Conservation (phyloP, 768 basidiomycete species). For the Lactifluus subvellereus region DNA sequence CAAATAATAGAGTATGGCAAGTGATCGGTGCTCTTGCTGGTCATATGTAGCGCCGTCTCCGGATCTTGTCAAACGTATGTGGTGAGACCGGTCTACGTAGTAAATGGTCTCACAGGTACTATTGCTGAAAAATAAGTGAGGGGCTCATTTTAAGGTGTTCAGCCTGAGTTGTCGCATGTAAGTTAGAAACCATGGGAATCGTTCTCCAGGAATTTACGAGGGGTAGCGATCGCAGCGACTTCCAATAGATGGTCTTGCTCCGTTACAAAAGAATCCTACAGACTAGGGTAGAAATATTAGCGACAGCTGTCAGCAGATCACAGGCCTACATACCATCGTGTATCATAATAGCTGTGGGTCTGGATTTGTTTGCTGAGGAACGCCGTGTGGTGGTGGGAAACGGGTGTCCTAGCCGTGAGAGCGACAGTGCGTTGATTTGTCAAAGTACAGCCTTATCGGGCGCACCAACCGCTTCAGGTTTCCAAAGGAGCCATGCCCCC, state of each 20-base stretch:
- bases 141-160: conserved; percentile 6
- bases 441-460: no score
- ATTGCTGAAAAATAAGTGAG: background rate
- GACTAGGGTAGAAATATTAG: background rate
- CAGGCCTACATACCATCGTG: background rate
- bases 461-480: conserved; percentile 3
- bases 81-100: conserved; percentile 2
- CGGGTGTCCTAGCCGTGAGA: background rate
- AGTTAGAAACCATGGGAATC: background rate
- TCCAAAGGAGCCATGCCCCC: conserved; percentile 3
- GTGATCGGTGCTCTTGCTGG: conserved; percentile 1
- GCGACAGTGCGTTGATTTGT: background rate
- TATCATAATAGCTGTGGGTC: background rate
- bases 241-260: conserved; percentile 7
- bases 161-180: background rate
- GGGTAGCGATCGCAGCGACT: conserved; percentile 15
- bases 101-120: background rate
- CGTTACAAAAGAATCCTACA: conserved; percentile 8
- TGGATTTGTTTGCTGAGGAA: conserved; percentile 5
- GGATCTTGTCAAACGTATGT: conserved; percentile 1
- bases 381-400: conserved; percentile 12
- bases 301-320: background rate
- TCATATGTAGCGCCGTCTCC: conserved; percentile 9
- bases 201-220: background rate
- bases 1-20: conserved; percentile 12